A percentile compares a stretch with the other conserved stretches of the same genome.
phyloP scores from a whole-genome alignment of 2,329 filamentous ascomycete species.

The Sordariomycetes sp. region DNA sequence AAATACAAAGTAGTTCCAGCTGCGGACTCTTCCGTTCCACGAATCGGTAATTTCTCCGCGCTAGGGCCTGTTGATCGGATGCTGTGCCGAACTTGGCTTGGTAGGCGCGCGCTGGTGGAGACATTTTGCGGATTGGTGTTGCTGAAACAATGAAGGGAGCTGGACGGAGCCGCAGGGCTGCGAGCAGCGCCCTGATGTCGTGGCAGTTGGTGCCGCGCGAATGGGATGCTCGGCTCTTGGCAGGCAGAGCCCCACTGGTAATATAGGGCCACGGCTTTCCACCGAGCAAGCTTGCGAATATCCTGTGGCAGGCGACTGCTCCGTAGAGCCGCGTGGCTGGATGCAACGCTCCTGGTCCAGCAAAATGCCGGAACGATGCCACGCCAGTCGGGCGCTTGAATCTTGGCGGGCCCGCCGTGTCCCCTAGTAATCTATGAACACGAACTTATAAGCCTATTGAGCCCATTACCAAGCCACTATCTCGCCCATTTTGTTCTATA shows the following conservation, averaged over 20 bases:
- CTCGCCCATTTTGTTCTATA: no score
- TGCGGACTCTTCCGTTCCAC: not conserved
- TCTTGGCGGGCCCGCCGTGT: no score
- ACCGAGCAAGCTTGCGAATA: not conserved
- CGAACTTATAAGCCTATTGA: no score
- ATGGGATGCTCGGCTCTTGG: not conserved
- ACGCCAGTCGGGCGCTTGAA: no score
- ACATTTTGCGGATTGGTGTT: not conserved
- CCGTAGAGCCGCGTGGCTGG: no score
- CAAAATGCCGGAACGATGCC: no score
- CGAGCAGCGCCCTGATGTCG: not conserved
- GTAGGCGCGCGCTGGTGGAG: not conserved
- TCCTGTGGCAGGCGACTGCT: not conserved
- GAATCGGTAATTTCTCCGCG: not conserved
- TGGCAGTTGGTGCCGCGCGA: not conserved
- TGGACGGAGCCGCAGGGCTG: not conserved
- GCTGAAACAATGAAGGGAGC: not conserved
- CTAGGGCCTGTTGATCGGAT: not conserved
- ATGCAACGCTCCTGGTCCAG: no score
- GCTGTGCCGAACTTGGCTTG: not conserved
- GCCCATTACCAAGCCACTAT: no score
- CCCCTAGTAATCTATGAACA: no score
- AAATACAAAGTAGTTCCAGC: no score
- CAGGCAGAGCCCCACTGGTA: not conserved
- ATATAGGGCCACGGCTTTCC: not conserved